Percentiles rank a stretch among this genome's conserved stretches.
phyloP scores from a whole-genome alignment of 2,329 filamentous ascomycete genomes.

The Chrysoporthe austroafricana region DNA sequence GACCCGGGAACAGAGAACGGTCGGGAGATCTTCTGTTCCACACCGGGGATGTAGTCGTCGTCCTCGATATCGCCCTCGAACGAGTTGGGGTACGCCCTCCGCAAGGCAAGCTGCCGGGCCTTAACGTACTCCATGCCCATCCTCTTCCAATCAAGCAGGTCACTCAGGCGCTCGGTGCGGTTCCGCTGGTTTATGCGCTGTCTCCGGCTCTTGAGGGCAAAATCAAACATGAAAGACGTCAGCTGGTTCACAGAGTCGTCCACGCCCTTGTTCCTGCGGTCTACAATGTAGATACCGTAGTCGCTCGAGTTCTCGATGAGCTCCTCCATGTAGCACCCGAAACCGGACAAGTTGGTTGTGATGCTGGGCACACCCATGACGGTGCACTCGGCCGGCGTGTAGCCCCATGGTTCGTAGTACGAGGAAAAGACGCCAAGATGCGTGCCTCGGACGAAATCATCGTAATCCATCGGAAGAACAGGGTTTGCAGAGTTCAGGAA shows the following conservation, averaged over 20 bases:
- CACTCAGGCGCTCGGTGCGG: slow-evolving; percentile 90
- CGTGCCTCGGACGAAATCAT: slow-evolving; percentile 96
- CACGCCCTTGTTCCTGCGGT: slow-evolving; percentile 90
- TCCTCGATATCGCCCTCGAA: slow-evolving; percentile 77
- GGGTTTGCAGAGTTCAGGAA: slow-evolving; percentile 96
- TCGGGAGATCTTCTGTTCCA: slow-evolving; percentile 92
- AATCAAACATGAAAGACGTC: slow-evolving; percentile 90
- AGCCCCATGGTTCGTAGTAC: slow-evolving; percentile 99
- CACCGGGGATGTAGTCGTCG: slow-evolving; percentile 87
- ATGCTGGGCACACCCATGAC: slow-evolving; percentile 99
- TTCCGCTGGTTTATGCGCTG: slow-evolving; percentile 99
- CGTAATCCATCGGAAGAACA: slow-evolving; percentile 93
- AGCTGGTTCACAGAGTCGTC: slow-evolving; percentile 98
- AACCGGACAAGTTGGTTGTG: slow-evolving; percentile 95
- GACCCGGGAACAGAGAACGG: slow-evolving; percentile 94
- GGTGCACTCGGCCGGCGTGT: slow-evolving; percentile 96
- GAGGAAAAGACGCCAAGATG: slow-evolving; percentile 95
- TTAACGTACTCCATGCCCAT: slow-evolving; percentile 99
- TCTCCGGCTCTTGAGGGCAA: slow-evolving; percentile 87
- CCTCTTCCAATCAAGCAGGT: slow-evolving; percentile 96
- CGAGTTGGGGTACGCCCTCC: slow-evolving; percentile 87
- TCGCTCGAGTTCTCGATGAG: slow-evolving; percentile 97
- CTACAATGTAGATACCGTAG: slow-evolving; percentile 99
- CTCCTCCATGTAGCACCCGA: slow-evolving; percentile 99
- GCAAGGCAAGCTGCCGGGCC: slow-evolving; percentile 87